phyloP scores from a whole-genome alignment of 2,329 filamentous ascomycete species.

The Boeremia lycopersici region DNA sequence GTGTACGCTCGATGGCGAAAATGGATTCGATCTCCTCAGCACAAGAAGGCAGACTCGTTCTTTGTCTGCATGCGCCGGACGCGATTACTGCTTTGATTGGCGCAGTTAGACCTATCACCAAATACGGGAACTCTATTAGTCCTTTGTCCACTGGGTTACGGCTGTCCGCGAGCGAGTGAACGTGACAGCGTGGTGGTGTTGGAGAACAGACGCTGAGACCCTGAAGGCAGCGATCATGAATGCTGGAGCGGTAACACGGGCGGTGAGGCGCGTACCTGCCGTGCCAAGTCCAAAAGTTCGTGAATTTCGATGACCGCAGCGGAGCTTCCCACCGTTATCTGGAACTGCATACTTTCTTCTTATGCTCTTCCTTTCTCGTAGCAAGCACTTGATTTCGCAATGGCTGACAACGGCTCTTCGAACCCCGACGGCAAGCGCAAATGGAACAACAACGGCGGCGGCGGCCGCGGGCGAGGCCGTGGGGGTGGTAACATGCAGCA shows the following conservation, averaged over 20 bases:
- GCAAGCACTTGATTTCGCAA: constrained; percentile 30
- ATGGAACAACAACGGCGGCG: constrained; percentile 31
- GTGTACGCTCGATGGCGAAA: not conserved
- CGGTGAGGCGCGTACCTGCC: constrained; percentile 30
- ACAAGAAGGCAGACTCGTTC: constrained; percentile 1
- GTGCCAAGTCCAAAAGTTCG: constrained; percentile 27
- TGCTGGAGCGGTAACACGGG: constrained; percentile 22
- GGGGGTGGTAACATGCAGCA: constrained; percentile 46
- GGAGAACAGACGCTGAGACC: constrained; percentile 8
- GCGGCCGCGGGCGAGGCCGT: constrained; percentile 35
- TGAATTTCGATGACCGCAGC: constrained; percentile 23
- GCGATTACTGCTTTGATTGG: constrained; percentile 3
- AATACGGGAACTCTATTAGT: not conserved
- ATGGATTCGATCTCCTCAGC: constrained; percentile 6
- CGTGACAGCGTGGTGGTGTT: constrained; percentile 21
- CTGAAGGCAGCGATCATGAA: constrained; percentile 14
- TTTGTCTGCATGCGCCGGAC: constrained; percentile 18
- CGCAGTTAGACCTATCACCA: constrained; percentile 5
- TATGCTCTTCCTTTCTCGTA: constrained; percentile 34
- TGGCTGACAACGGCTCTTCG: constrained; percentile 32
- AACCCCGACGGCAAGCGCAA: constrained; percentile 42
- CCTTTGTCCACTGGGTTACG: constrained; percentile 10
- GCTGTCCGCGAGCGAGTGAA: constrained; percentile 21
- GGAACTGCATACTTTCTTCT: constrained; percentile 10
- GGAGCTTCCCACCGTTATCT: constrained; percentile 19